Percentiles rank a stretch among this genome's conserved stretches.
These are phyloP conservation scores for Trichoderma koningiopsis DNA, from an alignment of 2,329 filamentous ascomycete genomes.

Conservation along the genomic window DNA sequence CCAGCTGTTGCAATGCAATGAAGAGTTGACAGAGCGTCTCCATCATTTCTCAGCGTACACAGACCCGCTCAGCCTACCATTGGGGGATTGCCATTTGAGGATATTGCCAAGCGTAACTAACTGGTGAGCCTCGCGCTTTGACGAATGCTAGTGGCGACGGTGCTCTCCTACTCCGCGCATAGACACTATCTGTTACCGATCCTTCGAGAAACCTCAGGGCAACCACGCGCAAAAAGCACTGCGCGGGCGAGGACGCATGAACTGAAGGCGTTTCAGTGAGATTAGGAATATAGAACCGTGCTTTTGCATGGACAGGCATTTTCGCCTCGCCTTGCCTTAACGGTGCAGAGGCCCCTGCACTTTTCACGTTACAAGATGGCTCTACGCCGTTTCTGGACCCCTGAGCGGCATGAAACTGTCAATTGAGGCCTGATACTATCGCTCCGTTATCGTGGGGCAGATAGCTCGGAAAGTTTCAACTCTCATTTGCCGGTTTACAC, in stretches of 20 bases:
- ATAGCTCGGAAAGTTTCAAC: background rate
- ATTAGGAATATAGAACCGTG: constrained; percentile 1
- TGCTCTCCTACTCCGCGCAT: background rate
- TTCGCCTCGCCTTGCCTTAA: background rate
- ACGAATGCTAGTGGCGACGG: background rate
- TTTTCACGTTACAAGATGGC: constrained; percentile 1
- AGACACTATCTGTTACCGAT: background rate
- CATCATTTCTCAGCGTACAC: background rate
- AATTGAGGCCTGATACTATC: background rate
- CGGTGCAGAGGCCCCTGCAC: background rate
- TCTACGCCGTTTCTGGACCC: background rate
- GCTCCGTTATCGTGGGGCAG: background rate
- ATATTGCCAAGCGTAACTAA: background rate
- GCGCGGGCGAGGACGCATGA: constrained; percentile 1
- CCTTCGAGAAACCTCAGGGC: background rate
- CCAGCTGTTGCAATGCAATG: background rate
- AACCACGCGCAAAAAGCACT: background rate
- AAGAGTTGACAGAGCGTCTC: background rate
- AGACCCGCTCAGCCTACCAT: background rate
- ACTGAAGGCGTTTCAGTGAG: constrained; percentile 16
- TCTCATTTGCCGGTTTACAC: constrained; percentile 7
- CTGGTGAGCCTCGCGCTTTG: background rate
- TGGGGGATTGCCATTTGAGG: no score
- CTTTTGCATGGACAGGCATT: background rate
- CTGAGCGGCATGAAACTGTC: constrained; percentile 15